phyloP scores from a whole-genome alignment of 1,284 basidiomycete species.

The Schizophyllum amplum region DNA sequence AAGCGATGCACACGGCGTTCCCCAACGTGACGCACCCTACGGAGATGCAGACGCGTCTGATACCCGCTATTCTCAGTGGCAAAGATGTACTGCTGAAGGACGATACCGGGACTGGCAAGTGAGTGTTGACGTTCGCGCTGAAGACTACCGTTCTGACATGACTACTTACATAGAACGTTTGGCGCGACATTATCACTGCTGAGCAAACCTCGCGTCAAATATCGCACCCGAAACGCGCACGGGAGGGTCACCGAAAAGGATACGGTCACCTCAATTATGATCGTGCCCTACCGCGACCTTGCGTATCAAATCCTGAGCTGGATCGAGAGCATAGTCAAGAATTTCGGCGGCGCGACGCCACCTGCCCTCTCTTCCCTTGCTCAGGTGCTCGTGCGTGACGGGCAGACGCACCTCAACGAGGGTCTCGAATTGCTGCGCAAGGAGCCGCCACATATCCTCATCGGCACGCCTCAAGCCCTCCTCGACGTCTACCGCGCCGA shows the following conservation, averaged over 20 bases:
- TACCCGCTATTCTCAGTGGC: constrained; percentile 48
- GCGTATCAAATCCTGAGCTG: constrained; percentile 63
- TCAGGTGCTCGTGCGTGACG: constrained; percentile 55
- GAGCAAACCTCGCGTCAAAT: constrained; percentile 37
- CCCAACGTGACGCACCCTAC: constrained; percentile 55
- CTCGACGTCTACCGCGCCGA: constrained; percentile 45
- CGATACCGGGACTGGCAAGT: constrained; percentile 73
- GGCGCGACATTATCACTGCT: constrained; percentile 58
- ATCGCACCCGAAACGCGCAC: constrained; percentile 14
- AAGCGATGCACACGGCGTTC: constrained; percentile 48
- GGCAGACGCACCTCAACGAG: constrained; percentile 24
- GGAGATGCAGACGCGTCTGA: constrained; percentile 47
- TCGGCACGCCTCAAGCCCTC: constrained; percentile 63
- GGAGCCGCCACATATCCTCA: constrained; percentile 55
- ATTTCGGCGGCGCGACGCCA: constrained; percentile 17
- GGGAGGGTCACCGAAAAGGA: constrained; percentile 11
- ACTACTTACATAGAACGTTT: constrained; percentile 56
- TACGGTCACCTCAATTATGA: constrained; percentile 42
- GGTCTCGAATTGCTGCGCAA: constrained; percentile 32
- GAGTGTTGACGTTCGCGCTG: constrained; percentile 12
- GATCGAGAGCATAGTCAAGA: constrained; percentile 45
- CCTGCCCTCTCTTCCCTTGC: constrained; percentile 34
- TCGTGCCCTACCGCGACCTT: constrained; percentile 71
- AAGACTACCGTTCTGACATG: constrained; percentile 1
- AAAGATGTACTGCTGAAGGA: constrained; percentile 62